Base-by-base conservation (phyloP, 2,329 filamentous ascomycete genomes). In the Aurifilum marmelostoma region DNA sequence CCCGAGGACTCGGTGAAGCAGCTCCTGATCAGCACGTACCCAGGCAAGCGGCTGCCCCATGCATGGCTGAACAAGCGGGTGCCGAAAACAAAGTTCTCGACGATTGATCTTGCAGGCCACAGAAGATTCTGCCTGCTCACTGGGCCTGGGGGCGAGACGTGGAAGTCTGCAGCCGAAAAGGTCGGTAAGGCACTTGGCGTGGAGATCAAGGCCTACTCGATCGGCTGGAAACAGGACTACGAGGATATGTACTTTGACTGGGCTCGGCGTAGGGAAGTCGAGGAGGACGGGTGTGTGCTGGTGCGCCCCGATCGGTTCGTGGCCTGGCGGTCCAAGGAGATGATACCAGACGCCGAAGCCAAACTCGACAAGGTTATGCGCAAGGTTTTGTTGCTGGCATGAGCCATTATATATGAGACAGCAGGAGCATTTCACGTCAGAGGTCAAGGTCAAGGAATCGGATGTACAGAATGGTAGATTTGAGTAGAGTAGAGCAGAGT, bases 231-330 rank as follows among this genome's bases (percentile, higher is more conserved):
- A 18, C 84, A 86, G 71, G 87, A 90, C 68, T 90, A 82, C 71
- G 84, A 89, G 74, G 89, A 91, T 74, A 80, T 87, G 0, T 90
- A 90, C 75, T 84, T 83, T 70, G 86, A 89, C 67, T 91, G 88
- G 88, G 82, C 79, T 14, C 77, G 78, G 61, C 77, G 80, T 66
- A 80, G 86, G 21, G 86, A 84, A 59, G 81, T 90, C 1, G 82
- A 83, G 27, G 88, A 89, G 71, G 82, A 84, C 69, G 88, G 88
- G 1, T 85, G 82, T 73, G 81, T 90, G 21, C 79, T 90, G 32
- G 82, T 87, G 4, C 77, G 88, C 14, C 88, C 88, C 0, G 88
- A 91, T 78, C 77, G 84, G 18, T 87, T 88, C 71, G 83, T 89
- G 2, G 84, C 83, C 2, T 89, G 87, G 87, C 78, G 85, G 24